Conservation (phyloP, 129 eudicot genomes). For the Oenanthe sinensis region DNA sequence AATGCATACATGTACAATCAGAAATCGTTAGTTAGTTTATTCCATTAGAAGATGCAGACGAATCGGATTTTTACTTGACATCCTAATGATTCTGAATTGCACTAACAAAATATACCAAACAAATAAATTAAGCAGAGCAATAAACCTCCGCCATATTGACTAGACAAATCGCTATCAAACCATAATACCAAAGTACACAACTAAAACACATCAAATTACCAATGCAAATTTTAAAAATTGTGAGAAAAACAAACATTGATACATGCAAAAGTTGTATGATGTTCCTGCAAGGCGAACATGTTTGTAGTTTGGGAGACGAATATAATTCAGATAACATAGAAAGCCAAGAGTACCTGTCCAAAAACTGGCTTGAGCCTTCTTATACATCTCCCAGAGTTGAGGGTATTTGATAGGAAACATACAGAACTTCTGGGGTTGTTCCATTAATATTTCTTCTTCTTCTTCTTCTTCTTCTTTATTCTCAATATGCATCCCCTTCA, state of each 20-base stretch:
- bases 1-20: no score
- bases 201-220: not conserved
- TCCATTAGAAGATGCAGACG: no score
- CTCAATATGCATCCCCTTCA: not conserved
- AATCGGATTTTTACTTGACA: not conserved
- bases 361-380: conserved; percentile 67
- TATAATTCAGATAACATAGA: no score
- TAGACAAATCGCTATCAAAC: not conserved
- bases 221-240: not conserved
- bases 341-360: conserved; percentile 72
- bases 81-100: no score
- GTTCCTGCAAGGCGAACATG: no score
- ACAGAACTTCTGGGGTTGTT: conserved; percentile 55
- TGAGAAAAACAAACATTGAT: no score
- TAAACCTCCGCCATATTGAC: not conserved
- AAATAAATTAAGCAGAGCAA: not conserved
- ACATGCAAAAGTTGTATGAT: no score
- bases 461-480: no score
- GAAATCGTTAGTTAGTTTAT: no score
- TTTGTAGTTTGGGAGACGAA: no score
- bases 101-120: not conserved
- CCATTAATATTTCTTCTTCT: conserved; percentile 56
- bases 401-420: conserved; percentile 76
- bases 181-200: not conserved
- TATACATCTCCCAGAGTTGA: conserved; percentile 88